A percentile compares a stretch with the other conserved stretches of the same genome.
These are phyloP conservation scores for Nicotiana undulata DNA, from an alignment of 257 asterid genomes.

Conservation along the genomic window DNA sequence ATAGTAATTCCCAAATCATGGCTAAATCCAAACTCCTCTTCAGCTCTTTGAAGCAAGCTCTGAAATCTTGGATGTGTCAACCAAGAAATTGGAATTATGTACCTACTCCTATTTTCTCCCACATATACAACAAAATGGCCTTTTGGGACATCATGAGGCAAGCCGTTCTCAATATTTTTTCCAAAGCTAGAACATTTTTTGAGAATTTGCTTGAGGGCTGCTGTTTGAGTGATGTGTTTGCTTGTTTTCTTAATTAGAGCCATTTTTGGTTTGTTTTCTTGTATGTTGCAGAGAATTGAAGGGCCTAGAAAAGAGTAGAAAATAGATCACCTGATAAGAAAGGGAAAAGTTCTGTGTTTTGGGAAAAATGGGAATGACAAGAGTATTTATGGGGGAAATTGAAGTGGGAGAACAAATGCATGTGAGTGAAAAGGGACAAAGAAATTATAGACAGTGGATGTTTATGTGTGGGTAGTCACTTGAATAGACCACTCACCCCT, in stretches of 20 bases:
- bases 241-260: constrained; percentile 19
- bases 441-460: not conserved
- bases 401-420: not conserved
- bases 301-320: not conserved
- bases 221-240: constrained; percentile 7
- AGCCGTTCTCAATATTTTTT: not conserved
- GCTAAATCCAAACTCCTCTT: constrained; percentile 9
- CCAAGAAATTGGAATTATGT: constrained; percentile 7
- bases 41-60: constrained; percentile 4
- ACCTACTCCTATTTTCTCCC: constrained; percentile 1
- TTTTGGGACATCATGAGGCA: constrained; percentile 5
- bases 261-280: not conserved
- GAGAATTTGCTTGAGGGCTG: constrained; percentile 28
- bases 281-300: not conserved
- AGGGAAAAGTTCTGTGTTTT: not conserved
- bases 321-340: not conserved
- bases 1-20: constrained; percentile 8
- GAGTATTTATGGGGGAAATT: not conserved
- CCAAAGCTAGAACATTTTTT: constrained; percentile 18
- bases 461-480: not conserved
- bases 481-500: not conserved
- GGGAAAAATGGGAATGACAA: not conserved
- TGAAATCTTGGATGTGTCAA: not conserved
- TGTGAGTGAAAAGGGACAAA: not conserved
- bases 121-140: constrained; percentile 8